Evolutionary conservation across 129 eudicot species (phyloP), one percentile per base, ranked within the genome.

Genomic region (Ambrosia artemisiifolia): DNA sequence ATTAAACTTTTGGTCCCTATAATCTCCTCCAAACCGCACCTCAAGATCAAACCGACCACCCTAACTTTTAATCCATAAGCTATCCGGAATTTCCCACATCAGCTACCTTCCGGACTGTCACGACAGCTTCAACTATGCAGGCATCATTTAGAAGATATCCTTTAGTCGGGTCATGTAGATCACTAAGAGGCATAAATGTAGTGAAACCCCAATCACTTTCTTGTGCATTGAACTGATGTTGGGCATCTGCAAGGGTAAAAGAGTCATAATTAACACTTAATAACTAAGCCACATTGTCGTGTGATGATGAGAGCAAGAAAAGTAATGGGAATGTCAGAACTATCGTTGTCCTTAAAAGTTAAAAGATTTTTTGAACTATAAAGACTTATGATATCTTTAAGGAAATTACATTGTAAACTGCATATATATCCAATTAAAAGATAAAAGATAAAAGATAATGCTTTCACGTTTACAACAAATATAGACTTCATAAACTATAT

Each of bases 191-290:
- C 96, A 92, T 92, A 77, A 92, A 92, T 20, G 98, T 86, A 0
- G 98, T 92, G 43, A 92, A 92, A 48, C 98, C 98, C 98, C 98
- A 92, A 82, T 92, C 98, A 76, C 98, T 92, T 83, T 92, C 98
- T 19, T 94, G 78, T 2, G 89, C 84, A 83, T 82, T 85, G 55
- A 92, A 92, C 75, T 83, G 86, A 82, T 92, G 98, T 48, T 88
- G 91, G 20, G 98, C 82, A 32, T 92, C 98, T 93, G 83, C 85
- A 82, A 61, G 80, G 65, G 12, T 2, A 72, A 69, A 79, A 63
- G 38, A 14, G 68, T 55, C 71, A 84, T 49, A 46, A 74, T 49
- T 54, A 43, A 69, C 70, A 68, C 48, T 30, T 11, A 20, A 32
- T 55, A 36, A 56, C 63, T 38, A 67, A 56, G 50, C 40, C 17